Base-by-base conservation (phyloP, 768 basidiomycete genomes). In the Myochromella boudieri region DNA sequence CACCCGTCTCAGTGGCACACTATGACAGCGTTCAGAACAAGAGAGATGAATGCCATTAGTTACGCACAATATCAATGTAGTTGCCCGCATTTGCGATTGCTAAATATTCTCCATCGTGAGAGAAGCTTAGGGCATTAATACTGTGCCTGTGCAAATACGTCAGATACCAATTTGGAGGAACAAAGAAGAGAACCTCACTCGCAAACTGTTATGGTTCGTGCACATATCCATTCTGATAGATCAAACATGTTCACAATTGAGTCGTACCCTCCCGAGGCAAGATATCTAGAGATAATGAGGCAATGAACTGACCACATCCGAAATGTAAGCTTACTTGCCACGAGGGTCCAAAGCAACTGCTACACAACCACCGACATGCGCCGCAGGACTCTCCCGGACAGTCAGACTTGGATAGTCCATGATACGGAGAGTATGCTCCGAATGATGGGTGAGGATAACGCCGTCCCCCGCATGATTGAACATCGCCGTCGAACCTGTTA, bases 221-320 rank as follows among this genome's bases (percentile, higher is more conserved):
- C 77, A 49, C 82, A 85, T 55, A 91, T 86, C 88, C 87, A 90
- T 48, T 90, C 85, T n/a, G 74, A 71, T 48, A 84, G 56, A 60
- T 91, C 88, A 57, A 89, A 90, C 60, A 91, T 69, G 57, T 90
- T 87, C 38, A 92, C 82, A 44, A 92, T 91, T 6, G 87, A 87
- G 59, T 92, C 89, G 45, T 79, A 75, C 10, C 89, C 89, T 25
- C 89, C 88, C 1, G 87, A 85, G 1, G 87, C 87, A 31, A 91
- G 75, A 54, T 90, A 91, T 42, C 84, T 85, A 53, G n/a, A 15
- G 27, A 36, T 42, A 12, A 37, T 52, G 20, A 49, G 48, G 51
- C 18, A 41, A 50, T 3, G 18, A 17, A 18, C 3, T 2, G 4
- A 32, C 7, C 12, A 21, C 17, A n/a, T 40, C 14, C 28, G 28